phyloP scores from a whole-genome alignment of 208 protist genomes.

The Crithidia fasciculata region DNA sequence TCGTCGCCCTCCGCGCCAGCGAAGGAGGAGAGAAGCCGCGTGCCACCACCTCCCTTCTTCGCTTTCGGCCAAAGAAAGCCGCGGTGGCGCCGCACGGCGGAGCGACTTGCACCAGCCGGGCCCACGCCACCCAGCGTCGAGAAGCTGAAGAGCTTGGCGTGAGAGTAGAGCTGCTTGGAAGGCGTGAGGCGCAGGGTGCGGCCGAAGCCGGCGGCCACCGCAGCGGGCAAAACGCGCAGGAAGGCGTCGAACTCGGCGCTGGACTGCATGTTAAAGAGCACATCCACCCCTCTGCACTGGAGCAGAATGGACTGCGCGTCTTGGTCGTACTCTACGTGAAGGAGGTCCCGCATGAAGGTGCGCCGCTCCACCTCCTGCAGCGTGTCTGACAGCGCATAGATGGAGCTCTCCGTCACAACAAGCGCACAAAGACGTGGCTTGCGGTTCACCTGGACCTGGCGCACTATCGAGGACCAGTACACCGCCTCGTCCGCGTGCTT shows the following conservation, averaged over 20 bases:
- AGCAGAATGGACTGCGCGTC: constrained; percentile 59
- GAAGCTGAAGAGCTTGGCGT: constrained; percentile 37
- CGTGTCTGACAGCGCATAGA: constrained; percentile 49
- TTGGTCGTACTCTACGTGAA: constrained; percentile 46
- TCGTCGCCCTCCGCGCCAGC: background rate
- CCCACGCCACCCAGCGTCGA: constrained; percentile 17
- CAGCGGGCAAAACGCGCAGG: constrained; percentile 27
- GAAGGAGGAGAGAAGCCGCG: constrained; percentile 5
- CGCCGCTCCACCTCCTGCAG: constrained; percentile 45
- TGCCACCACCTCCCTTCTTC: constrained; percentile 8
- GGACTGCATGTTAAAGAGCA: constrained; percentile 57
- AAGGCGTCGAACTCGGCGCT: constrained; percentile 53
- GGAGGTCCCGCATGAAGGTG: constrained; percentile 39
- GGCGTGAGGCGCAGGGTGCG: constrained; percentile 30
- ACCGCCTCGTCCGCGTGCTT: constrained; percentile 51
- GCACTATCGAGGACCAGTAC: constrained; percentile 63
- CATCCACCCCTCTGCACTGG: constrained; percentile 49
- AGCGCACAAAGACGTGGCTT: constrained; percentile 38
- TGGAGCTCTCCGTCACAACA: constrained; percentile 58
- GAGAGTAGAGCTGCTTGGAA: constrained; percentile 62
- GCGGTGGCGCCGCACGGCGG: constrained; percentile 10
- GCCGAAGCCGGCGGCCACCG: constrained; percentile 27
- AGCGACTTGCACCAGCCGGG: background rate
- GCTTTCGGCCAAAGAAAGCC: constrained; percentile 7
- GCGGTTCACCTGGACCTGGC: constrained; percentile 36